These are phyloP conservation scores for Xylaria sp. DNA, from an alignment of 2,329 filamentous ascomycete species.

Conservation along the genomic window DNA sequence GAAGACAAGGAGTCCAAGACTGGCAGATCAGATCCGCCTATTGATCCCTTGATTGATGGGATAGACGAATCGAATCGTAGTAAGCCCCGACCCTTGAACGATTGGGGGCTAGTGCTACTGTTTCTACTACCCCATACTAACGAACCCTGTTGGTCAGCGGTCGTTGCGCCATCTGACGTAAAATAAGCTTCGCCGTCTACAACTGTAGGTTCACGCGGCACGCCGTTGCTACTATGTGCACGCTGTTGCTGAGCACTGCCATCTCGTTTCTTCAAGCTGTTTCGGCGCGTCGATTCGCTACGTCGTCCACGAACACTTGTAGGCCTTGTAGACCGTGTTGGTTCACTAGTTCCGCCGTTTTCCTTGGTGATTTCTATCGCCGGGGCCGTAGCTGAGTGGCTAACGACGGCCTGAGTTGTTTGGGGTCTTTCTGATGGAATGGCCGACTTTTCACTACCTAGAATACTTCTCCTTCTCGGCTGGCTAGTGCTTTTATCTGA, in stretches of 20 bases:
- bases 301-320: constrained; percentile 55
- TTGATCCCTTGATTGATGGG: constrained; percentile 55
- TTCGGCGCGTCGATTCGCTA: constrained; percentile 61
- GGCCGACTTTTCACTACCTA: constrained; percentile 48
- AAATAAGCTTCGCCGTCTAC: constrained; percentile 65
- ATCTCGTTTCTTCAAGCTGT: constrained; percentile 65
- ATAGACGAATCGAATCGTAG: constrained; percentile 60
- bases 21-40: constrained; percentile 55
- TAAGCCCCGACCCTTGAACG: constrained; percentile 57
- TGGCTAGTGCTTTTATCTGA: constrained; percentile 54
- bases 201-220: constrained; percentile 55
- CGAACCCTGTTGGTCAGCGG: constrained; percentile 55
- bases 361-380: constrained; percentile 82
- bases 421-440: constrained; percentile 53
- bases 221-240: constrained; percentile 56
- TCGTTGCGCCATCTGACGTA: constrained; percentile 57
- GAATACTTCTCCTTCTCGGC: constrained; percentile 55
- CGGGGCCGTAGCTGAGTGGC: constrained; percentile 68
- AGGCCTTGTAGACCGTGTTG: constrained; percentile 51
- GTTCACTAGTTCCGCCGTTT: constrained; percentile 57
- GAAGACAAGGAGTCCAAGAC: constrained; percentile 58
- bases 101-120: constrained; percentile 55
- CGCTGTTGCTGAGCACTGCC: constrained; percentile 61
- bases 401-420: constrained; percentile 58
- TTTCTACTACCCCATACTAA: constrained; percentile 58